Base-by-base conservation (phyloP, 345 rosid species). In the Eucalyptus sp. region DNA sequence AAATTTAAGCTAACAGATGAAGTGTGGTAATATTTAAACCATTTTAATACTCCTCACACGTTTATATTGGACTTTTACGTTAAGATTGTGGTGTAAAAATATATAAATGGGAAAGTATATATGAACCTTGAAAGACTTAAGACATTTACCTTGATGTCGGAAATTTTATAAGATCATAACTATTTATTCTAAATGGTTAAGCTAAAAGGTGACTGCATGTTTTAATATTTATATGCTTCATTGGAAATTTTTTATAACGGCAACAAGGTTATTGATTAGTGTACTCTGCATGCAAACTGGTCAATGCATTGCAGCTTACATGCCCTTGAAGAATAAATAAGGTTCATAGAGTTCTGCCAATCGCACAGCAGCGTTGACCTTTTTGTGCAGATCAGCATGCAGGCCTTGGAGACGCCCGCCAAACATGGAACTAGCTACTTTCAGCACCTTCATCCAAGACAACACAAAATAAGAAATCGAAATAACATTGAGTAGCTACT, bases 281-380 rank as follows among this genome's bases (percentile, higher is more conserved):
- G 25, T 76, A 1, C 13, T 76, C 48, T 6, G 48, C 83, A 76
- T 37, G 48, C 27, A 0, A 37, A 41, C 24, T 41, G 48, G 83
- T 76, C 83, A 20, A 76, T 76, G 27, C 83, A 10, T 76, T 3
- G 46, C 0, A 37, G 15, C 44, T 33, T 92, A 93, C 94, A 91
- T 87, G 86, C 93, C 94, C 18, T 66, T 68, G 90, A 92, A 93
- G 90, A 93, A 92, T 60, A 87, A n/a, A 86, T 92, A 92, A 27
- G 93, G 93, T 71, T 64, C 81, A 89, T 92, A 91, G 33, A 93
- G 92, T 16, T 93, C 92, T 29, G 89, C 91, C 76, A 93, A 11
- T 80, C 88, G 79, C 88, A 93, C 87, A 37, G 88, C 92, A 27
- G 86, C 84, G 9, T 86, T 90, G 87, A 91, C 87, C 89, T 88